These are phyloP conservation scores for Ogataea henricii DNA, from an alignment of 805 yeast genomes.

Conservation along the genomic window DNA sequence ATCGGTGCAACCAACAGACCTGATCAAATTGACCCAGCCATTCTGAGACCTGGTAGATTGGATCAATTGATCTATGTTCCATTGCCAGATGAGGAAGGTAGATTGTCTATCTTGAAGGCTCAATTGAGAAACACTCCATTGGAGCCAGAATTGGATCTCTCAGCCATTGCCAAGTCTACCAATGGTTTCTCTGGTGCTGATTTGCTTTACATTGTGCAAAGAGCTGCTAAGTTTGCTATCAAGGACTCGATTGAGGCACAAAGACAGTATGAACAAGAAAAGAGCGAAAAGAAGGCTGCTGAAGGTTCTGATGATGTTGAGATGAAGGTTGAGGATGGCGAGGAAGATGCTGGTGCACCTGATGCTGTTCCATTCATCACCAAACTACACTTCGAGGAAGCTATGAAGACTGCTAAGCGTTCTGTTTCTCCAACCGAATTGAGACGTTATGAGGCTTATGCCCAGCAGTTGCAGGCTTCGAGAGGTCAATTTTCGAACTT, in stretches of 20 bases:
- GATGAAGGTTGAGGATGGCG: slow-evolving; percentile 34
- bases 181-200: slow-evolving; percentile 99
- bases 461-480: slow-evolving; percentile 93
- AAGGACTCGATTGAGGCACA: slow-evolving; percentile 95
- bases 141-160: slow-evolving; percentile 92
- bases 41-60: slow-evolving; percentile 97
- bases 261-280: slow-evolving; percentile 48
- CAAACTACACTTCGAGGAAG: slow-evolving; percentile 94
- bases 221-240: slow-evolving; percentile 98
- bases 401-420: slow-evolving; percentile 98
- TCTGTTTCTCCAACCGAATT: slow-evolving; percentile 96
- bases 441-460: slow-evolving; percentile 98
- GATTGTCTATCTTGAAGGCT: slow-evolving; percentile 89
- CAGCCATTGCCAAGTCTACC: slow-evolving; percentile 90
- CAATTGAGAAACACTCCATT: slow-evolving; percentile 98
- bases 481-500: slow-evolving; percentile 94
- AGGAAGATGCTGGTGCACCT: slow-evolving; percentile 65
- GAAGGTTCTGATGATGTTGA: slow-evolving; percentile 43
- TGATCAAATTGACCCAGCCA: slow-evolving; percentile 98
- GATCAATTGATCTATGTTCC: slow-evolving; percentile 99
- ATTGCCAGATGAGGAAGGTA: slow-evolving; percentile 92
- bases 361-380: slow-evolving; percentile 97
- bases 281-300: slow-evolving; percentile 50
- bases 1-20: slow-evolving; percentile 99
- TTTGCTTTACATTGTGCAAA: slow-evolving; percentile 93